Evolutionary conservation across 257 asterid genomes (phyloP).

Genomic region (Leptodermis oblonga): DNA sequence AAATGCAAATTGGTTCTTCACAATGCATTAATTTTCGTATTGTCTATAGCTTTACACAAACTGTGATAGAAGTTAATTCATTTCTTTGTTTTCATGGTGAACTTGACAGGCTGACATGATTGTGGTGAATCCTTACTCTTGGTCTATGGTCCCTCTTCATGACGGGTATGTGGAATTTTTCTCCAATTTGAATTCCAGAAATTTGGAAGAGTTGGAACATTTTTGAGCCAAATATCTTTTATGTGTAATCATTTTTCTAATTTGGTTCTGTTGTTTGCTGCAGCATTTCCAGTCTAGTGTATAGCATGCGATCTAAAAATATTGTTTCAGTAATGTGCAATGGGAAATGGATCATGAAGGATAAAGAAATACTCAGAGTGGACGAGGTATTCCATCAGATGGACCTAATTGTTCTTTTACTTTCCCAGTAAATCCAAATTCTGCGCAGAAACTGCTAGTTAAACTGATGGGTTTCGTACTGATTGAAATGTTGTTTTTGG

Average conservation of each 20-base stretch:
- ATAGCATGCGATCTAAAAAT: conserved; percentile 72
- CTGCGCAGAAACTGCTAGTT: background rate
- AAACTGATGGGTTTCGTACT: background rate
- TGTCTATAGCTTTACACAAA: background rate
- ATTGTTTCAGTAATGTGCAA: conserved; percentile 65
- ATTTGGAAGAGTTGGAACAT: no score
- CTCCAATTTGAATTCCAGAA: background rate
- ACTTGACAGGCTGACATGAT: conserved; percentile 65
- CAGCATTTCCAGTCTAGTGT: conserved; percentile 85
- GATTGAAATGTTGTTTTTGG: background rate
- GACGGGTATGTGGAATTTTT: conserved; percentile 42
- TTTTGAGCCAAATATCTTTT: background rate
- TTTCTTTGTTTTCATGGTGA: background rate
- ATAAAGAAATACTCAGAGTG: conserved; percentile 43
- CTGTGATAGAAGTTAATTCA: conserved; percentile 11
- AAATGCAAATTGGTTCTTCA: background rate
- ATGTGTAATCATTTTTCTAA: background rate
- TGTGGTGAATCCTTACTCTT: conserved; percentile 55
- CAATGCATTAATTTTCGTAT: background rate
- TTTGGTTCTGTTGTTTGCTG: conserved; percentile 11
- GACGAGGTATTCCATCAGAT: conserved; percentile 46
- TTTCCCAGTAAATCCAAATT: no score
- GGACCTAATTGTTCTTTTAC: background rate
- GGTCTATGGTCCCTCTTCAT: conserved; percentile 78
- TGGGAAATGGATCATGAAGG: conserved; percentile 75